Percentiles rank a stretch among this genome's conserved stretches.
These are phyloP conservation scores for Gentiana straminea DNA, from an alignment of 257 asterid species.

Conservation along the genomic window DNA sequence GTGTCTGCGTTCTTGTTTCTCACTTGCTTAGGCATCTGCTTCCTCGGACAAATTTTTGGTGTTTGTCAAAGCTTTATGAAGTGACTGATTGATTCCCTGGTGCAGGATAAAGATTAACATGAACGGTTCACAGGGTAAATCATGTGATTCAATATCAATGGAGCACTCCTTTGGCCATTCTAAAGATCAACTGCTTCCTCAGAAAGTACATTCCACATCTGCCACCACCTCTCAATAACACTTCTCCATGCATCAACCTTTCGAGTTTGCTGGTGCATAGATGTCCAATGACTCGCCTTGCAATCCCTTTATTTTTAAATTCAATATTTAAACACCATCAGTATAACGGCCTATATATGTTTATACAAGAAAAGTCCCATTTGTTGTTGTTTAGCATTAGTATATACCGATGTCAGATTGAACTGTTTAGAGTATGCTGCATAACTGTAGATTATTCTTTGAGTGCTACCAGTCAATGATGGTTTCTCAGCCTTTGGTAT, in stretches of 20 bases:
- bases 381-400: background rate
- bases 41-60: background rate
- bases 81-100: constrained; percentile 3
- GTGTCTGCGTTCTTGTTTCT: background rate
- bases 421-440: too few species aligned
- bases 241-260: constrained; percentile 6
- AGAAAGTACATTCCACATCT: constrained; percentile 13
- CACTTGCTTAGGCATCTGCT: background rate
- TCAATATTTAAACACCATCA: background rate
- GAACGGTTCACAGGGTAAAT: constrained; percentile 61
- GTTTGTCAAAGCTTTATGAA: background rate
- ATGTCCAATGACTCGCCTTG: constrained; percentile 1
- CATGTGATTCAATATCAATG: constrained; percentile 14
- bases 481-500: background rate
- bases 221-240: constrained; percentile 13
- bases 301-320: background rate
- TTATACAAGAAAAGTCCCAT: background rate
- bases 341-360: background rate
- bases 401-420: background rate
- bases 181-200: constrained; percentile 11
- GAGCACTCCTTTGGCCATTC: constrained; percentile 19
- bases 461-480: background rate
- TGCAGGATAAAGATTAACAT: constrained; percentile 96
- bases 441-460: background rate
- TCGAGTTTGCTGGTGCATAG: constrained; percentile 12